Percentiles rank a stretch among this genome's conserved stretches.
Evolutionary conservation across 1,284 basidiomycete genomes (phyloP).

Genomic region (Ceratobasidium sp.): DNA sequence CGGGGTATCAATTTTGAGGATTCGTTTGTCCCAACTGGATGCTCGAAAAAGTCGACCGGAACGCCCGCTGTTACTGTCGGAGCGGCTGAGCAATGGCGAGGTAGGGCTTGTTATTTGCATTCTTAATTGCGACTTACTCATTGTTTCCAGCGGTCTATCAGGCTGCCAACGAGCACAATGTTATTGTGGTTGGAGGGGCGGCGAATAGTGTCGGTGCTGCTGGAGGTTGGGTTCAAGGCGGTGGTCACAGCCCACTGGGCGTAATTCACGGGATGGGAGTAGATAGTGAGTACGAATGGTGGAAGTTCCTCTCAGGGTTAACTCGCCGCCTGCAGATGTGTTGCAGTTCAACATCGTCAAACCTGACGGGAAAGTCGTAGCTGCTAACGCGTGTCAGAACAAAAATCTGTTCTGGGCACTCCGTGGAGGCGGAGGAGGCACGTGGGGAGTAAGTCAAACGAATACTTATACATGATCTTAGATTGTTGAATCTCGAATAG

Average conservation of each 20-base stretch:
- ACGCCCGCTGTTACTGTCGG: slow-evolving; percentile 27
- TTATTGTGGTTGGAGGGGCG: slow-evolving; percentile 25
- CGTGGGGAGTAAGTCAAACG: slow-evolving; percentile 5
- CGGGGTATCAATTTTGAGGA: slow-evolving; percentile 35
- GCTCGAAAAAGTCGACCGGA: background rate
- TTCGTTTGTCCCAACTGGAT: slow-evolving; percentile 5
- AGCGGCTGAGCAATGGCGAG: slow-evolving; percentile 34
- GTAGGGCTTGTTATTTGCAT: slow-evolving; percentile 2
- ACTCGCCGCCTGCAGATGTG: background rate
- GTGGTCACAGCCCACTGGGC: slow-evolving; percentile 30
- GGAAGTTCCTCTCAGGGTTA: too few species aligned
- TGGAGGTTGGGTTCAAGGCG: slow-evolving; percentile 36
- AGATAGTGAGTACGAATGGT: slow-evolving; percentile 30
- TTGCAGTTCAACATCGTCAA: slow-evolving; percentile 24
- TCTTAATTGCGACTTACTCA: too few species aligned
- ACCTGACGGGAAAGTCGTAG: slow-evolving; percentile 27
- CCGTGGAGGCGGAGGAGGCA: slow-evolving; percentile 32
- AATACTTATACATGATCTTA: too few species aligned
- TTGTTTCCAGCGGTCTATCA: slow-evolving; percentile 30
- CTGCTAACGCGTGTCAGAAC: slow-evolving; percentile 23
- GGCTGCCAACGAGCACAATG: slow-evolving; percentile 27
- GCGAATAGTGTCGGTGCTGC: slow-evolving; percentile 30
- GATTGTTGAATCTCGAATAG: background rate
- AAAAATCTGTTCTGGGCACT: slow-evolving; percentile 38
- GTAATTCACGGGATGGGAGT: too few species aligned